A percentile compares a stretch with the other conserved stretches of the same genome.
phyloP scores from a whole-genome alignment of 495 filamentous ascomycete species.

The Bathelium albidoporum region DNA sequence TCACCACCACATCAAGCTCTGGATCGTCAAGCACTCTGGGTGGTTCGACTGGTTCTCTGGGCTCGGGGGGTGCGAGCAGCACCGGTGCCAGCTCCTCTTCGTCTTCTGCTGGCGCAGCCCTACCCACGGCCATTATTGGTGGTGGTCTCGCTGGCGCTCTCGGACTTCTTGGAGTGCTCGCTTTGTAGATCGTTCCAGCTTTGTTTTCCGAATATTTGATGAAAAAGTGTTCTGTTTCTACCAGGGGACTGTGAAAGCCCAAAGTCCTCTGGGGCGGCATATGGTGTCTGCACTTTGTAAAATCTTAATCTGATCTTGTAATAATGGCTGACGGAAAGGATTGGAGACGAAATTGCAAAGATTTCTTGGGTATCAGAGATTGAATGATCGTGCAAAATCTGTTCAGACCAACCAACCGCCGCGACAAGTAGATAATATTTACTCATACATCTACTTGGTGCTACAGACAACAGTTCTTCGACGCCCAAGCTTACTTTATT shows the following conservation, averaged over 20 bases:
- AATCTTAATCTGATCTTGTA: neutral
- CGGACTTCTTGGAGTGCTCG: conserved; percentile 31
- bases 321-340: neutral
- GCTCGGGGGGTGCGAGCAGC: conserved; percentile 7
- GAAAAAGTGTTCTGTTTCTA: too few relatives aligned
- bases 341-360: neutral
- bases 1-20: neutral
- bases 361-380: neutral
- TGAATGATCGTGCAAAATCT: neutral
- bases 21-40: conserved; percentile 4
- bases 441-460: too few relatives aligned
- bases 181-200: conserved; percentile 23
- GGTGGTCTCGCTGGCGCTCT: conserved; percentile 29
- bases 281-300: neutral
- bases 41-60: neutral
- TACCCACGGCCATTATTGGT: conserved; percentile 28
- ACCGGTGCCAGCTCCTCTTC: conserved; percentile 11
- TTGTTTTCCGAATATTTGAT: neutral
- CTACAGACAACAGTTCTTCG: too few relatives aligned
- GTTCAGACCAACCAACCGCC: neutral
- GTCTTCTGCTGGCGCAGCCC: conserved; percentile 22
- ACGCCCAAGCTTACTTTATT: too few relatives aligned
- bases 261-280: neutral
- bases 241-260: neutral
- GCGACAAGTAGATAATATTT: too few relatives aligned